Conservation (phyloP, 257 asterid genomes). For the Marsdenia floribunda region DNA sequence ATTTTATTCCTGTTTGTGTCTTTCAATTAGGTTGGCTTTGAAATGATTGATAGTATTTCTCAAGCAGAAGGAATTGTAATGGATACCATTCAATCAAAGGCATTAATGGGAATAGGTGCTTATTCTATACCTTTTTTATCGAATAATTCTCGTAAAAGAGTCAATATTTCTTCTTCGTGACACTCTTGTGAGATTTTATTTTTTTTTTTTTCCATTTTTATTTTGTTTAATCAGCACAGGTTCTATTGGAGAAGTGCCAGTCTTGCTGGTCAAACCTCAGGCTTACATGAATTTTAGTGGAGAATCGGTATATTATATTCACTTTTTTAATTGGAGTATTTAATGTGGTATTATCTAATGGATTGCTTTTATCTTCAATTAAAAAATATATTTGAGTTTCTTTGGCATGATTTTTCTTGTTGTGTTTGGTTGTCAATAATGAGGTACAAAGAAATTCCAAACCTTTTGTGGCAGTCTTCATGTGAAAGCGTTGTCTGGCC, state of each 20-base stretch:
- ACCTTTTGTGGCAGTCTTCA: not conserved
- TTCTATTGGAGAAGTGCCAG: constrained; percentile 81
- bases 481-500: not conserved
- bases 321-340: not conserved
- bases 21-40: constrained; percentile 59
- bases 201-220: not conserved
- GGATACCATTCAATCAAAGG: constrained; percentile 90
- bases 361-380: not conserved
- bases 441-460: not conserved
- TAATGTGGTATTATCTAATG: not conserved
- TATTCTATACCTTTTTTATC: not conserved
- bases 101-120: constrained; percentile 90
- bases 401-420: not conserved
- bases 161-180: not conserved
- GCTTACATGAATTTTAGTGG: constrained; percentile 94
- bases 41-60: constrained; percentile 81
- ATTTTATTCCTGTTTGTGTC: not conserved
- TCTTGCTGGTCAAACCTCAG: constrained; percentile 89
- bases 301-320: constrained; percentile 60
- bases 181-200: not conserved
- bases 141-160: not conserved
- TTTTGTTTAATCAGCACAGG: constrained; percentile 44
- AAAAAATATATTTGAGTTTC: not conserved
- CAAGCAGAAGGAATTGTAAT: constrained; percentile 67
- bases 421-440: not conserved